Evolutionary conservation across 2,329 filamentous ascomycete genomes (phyloP), one percentile per base, ranked within the genome.

Genomic region (Penicillium sp.): DNA sequence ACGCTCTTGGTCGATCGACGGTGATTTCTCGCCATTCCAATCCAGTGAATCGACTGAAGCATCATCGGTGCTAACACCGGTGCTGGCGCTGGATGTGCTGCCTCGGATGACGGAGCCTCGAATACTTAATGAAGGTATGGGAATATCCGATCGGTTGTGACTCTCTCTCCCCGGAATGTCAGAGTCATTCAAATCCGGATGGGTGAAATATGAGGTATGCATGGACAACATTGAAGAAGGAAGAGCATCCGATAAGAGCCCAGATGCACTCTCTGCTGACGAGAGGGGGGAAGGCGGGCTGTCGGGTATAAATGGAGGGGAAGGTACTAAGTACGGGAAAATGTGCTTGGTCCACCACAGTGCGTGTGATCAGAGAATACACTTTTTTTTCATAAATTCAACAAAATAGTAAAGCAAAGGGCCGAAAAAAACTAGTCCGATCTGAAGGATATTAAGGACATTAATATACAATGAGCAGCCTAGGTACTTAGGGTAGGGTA

Each of bases 221-320:
- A 74, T 75, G 68, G 72, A 76, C 71, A 75, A 72, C 72, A 76
- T 76, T 67, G 66, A 63, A 65, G 21, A 43, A n/a, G 21, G 34
- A 16, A 53, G 44, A 38, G 46, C 39, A 51, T 50, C 36, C 36
- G 52, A 49, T 41, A 45, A 46, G 50, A 46, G 50, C 40, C 16
- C 16, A 21, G 50, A 50, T 44, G 38, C 38, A 33, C 39, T 29
- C 23, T 38, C 23, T 54, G 29, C 21, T 36, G 31, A 31, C 15
- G 11, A 39, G 41, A 40, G n/a, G 50, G 40, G 58, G 34, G 31
- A 33, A 19, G 3, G 36, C n/a, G 36, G 55, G 43, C 39, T 39
- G 50, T 41, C 45, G 40, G 38, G 40, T 54, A 52, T 54, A 62
- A 51, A 55, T 46, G 51, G 44, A 41, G 53, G 46, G 46, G 50